These are phyloP conservation scores for Rhynchosporium graminicola DNA, from an alignment of 2,329 filamentous ascomycete species.

Conservation along the genomic window DNA sequence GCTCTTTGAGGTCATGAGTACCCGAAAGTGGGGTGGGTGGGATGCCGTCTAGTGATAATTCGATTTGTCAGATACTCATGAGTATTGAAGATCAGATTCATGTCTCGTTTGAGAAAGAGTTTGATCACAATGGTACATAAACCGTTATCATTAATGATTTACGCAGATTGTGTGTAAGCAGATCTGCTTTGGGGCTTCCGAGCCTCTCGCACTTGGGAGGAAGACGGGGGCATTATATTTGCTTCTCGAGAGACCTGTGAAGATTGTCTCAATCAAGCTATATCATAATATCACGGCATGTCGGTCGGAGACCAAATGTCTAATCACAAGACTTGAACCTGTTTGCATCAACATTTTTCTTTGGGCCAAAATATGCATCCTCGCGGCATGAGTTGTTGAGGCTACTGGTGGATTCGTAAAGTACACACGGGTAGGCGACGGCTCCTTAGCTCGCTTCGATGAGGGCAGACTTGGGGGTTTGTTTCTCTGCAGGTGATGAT, in stretches of 20 bases:
- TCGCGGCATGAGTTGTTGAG: not conserved
- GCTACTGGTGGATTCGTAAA: constrained; percentile 4
- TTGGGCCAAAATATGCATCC: not conserved
- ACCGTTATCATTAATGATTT: not conserved
- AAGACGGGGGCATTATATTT: no score
- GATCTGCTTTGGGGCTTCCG: not conserved
- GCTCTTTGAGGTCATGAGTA: not conserved
- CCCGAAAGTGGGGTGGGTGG: not conserved
- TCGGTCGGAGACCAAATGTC: not conserved
- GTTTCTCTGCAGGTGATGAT: not conserved
- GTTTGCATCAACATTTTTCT: not conserved
- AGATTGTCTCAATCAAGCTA: not conserved
- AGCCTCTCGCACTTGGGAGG: no score
- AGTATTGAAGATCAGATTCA: not conserved
- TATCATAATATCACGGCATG: not conserved
- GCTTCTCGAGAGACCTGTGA: not conserved
- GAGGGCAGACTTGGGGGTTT: not conserved
- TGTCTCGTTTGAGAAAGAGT: not conserved
- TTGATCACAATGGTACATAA: not conserved
- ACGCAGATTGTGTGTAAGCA: not conserved
- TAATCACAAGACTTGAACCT: constrained; percentile 8
- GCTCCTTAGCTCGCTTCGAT: constrained; percentile 2
- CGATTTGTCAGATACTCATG: constrained; percentile 7
- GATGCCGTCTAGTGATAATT: not conserved
- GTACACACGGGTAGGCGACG: not conserved